phyloP scores from a whole-genome alignment of 192 early-diverging fungal species.

The Rhizoclosmatium globosum region DNA sequence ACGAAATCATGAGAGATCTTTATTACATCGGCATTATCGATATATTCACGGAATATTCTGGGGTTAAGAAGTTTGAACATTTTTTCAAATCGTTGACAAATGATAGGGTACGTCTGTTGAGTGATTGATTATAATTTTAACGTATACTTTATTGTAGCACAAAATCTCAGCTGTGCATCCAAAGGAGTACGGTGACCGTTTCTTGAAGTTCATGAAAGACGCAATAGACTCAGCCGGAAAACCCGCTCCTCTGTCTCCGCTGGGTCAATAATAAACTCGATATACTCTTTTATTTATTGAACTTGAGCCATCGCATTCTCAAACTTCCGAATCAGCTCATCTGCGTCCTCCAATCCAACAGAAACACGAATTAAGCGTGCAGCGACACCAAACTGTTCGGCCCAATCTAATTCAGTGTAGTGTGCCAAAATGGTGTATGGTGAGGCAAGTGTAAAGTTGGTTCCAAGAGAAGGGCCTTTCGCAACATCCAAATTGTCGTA shows the following conservation, averaged over 20 bases:
- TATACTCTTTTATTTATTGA: not conserved
- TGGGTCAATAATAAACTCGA: not conserved
- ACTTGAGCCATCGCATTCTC: conserved; percentile 67
- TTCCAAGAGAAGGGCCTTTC: conserved; percentile 96
- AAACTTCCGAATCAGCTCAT: conserved; percentile 77
- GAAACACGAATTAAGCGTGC: conserved; percentile 83
- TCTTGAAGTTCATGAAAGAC: conserved; percentile 84
- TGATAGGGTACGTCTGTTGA: conserved; percentile 65
- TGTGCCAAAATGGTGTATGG: conserved; percentile 98
- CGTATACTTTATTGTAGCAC: conserved; percentile 27
- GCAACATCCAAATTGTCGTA: conserved; percentile 83
- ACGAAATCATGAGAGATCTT: conserved; percentile 67
- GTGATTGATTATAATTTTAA: not conserved
- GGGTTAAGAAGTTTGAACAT: conserved; percentile 88
- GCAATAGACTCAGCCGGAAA: conserved; percentile 35
- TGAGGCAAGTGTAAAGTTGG: conserved; percentile 94
- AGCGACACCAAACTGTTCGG: conserved; percentile 78
- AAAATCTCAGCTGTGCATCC: conserved; percentile 87
- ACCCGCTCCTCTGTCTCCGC: not conserved
- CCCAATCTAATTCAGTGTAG: conserved; percentile 95
- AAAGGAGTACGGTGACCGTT: conserved; percentile 84
- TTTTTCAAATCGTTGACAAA: conserved; percentile 84
- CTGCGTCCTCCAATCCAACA: conserved; percentile 84
- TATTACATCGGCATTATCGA: conserved; percentile 99
- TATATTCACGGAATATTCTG: conserved; percentile 94